Base-by-base conservation (phyloP, 1,284 basidiomycete genomes). In the Gastroboletus turbinatus region DNA sequence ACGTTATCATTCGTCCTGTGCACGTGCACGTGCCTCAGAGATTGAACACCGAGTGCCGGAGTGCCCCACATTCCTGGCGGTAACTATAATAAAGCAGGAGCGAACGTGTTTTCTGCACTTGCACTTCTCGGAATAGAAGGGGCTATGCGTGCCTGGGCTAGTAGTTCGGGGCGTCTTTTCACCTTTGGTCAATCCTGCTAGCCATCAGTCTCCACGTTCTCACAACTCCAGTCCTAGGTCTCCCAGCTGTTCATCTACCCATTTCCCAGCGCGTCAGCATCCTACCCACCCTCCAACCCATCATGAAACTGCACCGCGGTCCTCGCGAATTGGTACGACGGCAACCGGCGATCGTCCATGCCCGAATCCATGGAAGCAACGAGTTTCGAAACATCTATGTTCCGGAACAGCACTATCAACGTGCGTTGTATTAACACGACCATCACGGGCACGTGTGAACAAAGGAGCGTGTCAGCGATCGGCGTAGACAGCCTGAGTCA, bases 351-450 rank as follows among this genome's bases (percentile, higher is more conserved):
- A 3, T 60, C 78, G 1, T 66, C 74, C 44, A 68, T 75, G 21
- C 63, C 78, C 14, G 79, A 78, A 4, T 67, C 74, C 1, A 73
- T 76, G 73, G 71, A 79, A 58, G 57, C 65, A 7, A 56, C 67
- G 7, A 77, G 78, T 55, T 78, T 71, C 48, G 78, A 80, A 60
- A 71, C 68, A 0, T 78, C 67, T 55, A 67, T 69, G 1, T 73
- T 72, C 50, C 56, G 47, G 5, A 79, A 80, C 48, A 75, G 73
- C 0, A 76, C 74, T 0, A 71, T 79, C 36, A 66, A 67, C 44
- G 76, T 72, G 0, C 63, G 63, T 40, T 63, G 57, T 38, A 36
- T 25, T 29, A 60, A 65, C 30, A 55, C 56, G 14, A 52, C 48
- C 19, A 51, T 67, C 48, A 57, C 55, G 51, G 27, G 27, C 2